Percentiles rank a stretch among this genome's conserved stretches.
These are phyloP conservation scores for Pseudogymnoascus sp. DNA, from an alignment of 2,329 filamentous ascomycete genomes.

Conservation along the genomic window DNA sequence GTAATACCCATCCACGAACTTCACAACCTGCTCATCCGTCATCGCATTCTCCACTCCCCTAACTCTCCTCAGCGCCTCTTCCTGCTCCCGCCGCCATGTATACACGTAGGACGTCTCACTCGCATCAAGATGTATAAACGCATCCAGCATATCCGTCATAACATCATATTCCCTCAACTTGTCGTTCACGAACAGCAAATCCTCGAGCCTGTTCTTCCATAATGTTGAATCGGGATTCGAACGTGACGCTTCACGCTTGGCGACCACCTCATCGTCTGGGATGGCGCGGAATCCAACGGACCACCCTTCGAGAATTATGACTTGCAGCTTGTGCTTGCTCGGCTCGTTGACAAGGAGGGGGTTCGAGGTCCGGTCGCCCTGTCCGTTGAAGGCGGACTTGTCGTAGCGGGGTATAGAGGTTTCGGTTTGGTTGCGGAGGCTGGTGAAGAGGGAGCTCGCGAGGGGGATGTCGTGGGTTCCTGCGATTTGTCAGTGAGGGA, in stretches of 20 bases:
- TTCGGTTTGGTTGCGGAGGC: conserved; percentile 37
- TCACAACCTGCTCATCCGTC: conserved; percentile 54
- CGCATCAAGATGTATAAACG: conserved; percentile 58
- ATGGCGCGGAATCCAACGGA: conserved; percentile 60
- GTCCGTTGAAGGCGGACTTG: conserved; percentile 54
- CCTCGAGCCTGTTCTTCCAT: conserved; percentile 44
- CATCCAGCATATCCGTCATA: conserved; percentile 51
- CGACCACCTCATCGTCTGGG: conserved; percentile 37
- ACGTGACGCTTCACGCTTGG: conserved; percentile 31
- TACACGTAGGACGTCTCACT: conserved; percentile 56
- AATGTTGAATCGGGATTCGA: conserved; percentile 30
- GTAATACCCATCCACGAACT: conserved; percentile 54
- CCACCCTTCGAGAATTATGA: conserved; percentile 67
- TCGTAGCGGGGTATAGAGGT: conserved; percentile 56
- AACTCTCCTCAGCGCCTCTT: conserved; percentile 45
- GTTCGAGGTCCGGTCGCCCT: conserved; percentile 51
- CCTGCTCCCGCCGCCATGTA: conserved; percentile 59
- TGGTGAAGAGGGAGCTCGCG: conserved; percentile 43
- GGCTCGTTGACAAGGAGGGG: conserved; percentile 42
- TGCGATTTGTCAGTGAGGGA: conserved; percentile 5
- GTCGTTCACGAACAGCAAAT: conserved; percentile 51
- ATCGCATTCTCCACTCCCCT: conserved; percentile 51
- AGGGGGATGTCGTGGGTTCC: conserved; percentile 56
- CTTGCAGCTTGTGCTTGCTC: conserved; percentile 24
- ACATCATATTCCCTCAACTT: conserved; percentile 48